Evolutionary conservation across 176 grass and related monocot species (phyloP).

Genomic region (Triticum turgidum): DNA sequence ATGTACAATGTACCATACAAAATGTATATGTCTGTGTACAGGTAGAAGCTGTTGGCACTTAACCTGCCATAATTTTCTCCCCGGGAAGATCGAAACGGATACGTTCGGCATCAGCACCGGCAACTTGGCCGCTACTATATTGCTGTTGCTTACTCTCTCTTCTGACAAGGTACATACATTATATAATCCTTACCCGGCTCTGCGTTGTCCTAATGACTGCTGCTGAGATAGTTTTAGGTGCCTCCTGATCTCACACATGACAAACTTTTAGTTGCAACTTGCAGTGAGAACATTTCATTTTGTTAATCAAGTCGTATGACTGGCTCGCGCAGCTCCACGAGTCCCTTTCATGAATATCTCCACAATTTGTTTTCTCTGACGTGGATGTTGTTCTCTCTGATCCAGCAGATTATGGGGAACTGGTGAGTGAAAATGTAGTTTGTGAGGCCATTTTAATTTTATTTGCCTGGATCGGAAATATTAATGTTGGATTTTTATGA

Average conservation of each 20-base stretch:
- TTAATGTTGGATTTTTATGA: not conserved
- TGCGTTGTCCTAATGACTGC: constrained; percentile 42
- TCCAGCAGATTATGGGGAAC: not conserved
- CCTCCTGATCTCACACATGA: constrained; percentile 36
- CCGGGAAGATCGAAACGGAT: constrained; percentile 37
- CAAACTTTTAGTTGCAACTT: constrained; percentile 47
- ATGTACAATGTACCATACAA: not conserved
- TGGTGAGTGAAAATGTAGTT: not conserved
- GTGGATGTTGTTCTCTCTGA: constrained; percentile 19
- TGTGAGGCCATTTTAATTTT: constrained; percentile 9
- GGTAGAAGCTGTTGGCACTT: constrained; percentile 40
- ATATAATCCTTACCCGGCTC: constrained; percentile 22
- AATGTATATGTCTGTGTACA: constrained; percentile 14
- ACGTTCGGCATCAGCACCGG: constrained; percentile 37
- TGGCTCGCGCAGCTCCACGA: constrained; percentile 33
- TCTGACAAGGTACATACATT: constrained; percentile 38
- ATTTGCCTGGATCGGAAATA: not conserved
- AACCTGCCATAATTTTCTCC: constrained; percentile 27
- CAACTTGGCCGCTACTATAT: constrained; percentile 52
- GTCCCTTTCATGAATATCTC: constrained; percentile 46
- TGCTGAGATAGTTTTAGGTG: constrained; percentile 40
- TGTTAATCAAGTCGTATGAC: constrained; percentile 25
- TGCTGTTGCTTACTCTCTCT: constrained; percentile 35
- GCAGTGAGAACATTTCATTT: constrained; percentile 14
- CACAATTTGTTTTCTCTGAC: constrained; percentile 4